Conservation (phyloP, 2,329 filamentous ascomycete species). For the Sporothrix brunneoviolacea region DNA sequence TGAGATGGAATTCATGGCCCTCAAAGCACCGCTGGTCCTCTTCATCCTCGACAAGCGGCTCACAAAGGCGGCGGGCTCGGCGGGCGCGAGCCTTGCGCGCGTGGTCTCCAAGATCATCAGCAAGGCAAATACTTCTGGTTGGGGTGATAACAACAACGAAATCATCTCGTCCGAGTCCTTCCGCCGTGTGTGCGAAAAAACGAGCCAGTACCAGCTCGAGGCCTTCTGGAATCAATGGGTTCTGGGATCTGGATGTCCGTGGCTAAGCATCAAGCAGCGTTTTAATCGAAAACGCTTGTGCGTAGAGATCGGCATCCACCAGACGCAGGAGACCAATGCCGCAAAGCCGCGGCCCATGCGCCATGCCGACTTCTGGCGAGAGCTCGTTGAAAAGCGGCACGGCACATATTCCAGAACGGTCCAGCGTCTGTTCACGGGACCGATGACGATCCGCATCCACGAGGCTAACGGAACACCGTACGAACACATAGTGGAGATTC, state of each 20-base stretch:
- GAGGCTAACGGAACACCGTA: slow-evolving; percentile 97
- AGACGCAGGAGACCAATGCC: slow-evolving; percentile 58
- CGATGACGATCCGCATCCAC: slow-evolving; percentile 96
- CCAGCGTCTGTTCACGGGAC: slow-evolving; percentile 65
- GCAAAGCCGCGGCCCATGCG: slow-evolving; percentile 50
- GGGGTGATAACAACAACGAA: slow-evolving; percentile 52
- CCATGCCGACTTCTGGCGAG: slow-evolving; percentile 71
- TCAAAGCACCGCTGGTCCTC: slow-evolving; percentile 86
- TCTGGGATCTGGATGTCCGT: slow-evolving; percentile 77
- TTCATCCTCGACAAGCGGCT: slow-evolving; percentile 91
- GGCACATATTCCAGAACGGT: slow-evolving; percentile 62
- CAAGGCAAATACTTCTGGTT: slow-evolving; percentile 56
- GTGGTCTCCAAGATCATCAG: slow-evolving; percentile 82
- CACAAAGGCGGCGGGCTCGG: slow-evolving; percentile 78
- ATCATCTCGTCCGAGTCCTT: slow-evolving; percentile 72
- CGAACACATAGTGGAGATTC: slow-evolving; percentile 94
- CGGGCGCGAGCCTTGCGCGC: slow-evolving; percentile 62
- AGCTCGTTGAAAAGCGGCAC: slow-evolving; percentile 71
- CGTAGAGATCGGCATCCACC: slow-evolving; percentile 83
- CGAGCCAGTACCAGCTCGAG: slow-evolving; percentile 72
- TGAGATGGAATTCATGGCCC: slow-evolving; percentile 81
- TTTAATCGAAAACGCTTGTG: slow-evolving; percentile 98
- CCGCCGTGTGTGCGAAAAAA: slow-evolving; percentile 76
- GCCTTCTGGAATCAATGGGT: slow-evolving; percentile 94
- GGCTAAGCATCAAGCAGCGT: slow-evolving; percentile 75